Base-by-base conservation (phyloP, 1,139 yeast species). In the Yamadazyma diddensiae region DNA sequence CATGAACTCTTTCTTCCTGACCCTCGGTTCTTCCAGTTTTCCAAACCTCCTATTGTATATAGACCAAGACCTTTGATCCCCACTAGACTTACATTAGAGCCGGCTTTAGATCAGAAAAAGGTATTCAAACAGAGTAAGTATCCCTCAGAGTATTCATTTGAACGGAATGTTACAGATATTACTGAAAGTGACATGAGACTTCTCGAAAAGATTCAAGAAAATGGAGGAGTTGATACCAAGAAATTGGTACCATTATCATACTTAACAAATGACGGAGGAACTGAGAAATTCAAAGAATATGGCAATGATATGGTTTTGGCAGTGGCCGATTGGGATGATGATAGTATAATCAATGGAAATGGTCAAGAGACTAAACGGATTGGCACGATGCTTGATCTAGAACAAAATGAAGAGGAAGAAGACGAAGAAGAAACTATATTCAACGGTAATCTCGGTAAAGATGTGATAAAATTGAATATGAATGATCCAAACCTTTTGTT, bases 281-380 rank as follows among this genome's bases (percentile, higher is more conserved):
- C 55, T 33, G 70, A 73, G 34, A 57, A 58, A 33, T 65, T 72
- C 31, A 45, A 58, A 2, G 62, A 58, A 2, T 75, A 59, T 42
- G 70, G 76, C 19, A 77, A 77, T 34, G 86, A 82, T 39, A 58
- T 85, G 33, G 64, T 83, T 4, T 62, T 87, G 26, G 84, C 94
- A 0, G 74, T 92, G 0, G 82, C 86, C 12, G 92, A 84, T 45
- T 88, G 97, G 96, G 82, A 86, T 49, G 85, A 82, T 47, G 80
- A 77, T 19, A 65, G 65, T 5, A 77, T 83, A 12, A 63, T 83
- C 15, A 76, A 79, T 33, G 77, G 75, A 3, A 70, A 65, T 1
- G 64, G 55, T 3, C 15, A 30, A 11, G 12, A 15, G 3, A 19
- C 26, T 8, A 15, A 15, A 3, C 19, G 21, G n/a, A 31, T 25